Percentiles rank a stretch among this genome's conserved stretches.
These are phyloP conservation scores for Yamadazyma dushanensis DNA, from an alignment of 1,139 yeast genomes.

Conservation along the genomic window DNA sequence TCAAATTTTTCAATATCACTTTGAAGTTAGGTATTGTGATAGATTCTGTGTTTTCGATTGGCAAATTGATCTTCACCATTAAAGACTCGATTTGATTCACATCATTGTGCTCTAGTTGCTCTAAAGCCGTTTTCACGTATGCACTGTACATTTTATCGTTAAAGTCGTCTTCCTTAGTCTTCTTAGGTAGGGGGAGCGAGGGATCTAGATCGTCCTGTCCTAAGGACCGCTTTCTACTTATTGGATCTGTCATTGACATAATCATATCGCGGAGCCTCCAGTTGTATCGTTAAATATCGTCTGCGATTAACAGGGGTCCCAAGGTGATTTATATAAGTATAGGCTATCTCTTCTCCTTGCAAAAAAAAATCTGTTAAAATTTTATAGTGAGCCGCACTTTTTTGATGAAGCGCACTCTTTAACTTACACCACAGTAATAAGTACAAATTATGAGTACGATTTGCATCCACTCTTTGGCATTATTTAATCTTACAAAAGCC, in stretches of 20 bases:
- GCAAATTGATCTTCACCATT: constrained; percentile 37
- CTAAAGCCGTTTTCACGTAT: constrained; percentile 67
- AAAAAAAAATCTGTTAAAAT: constrained; percentile 7
- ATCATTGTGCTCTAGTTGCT: constrained; percentile 61
- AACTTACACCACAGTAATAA: not conserved
- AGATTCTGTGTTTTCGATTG: constrained; percentile 33
- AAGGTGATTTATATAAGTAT: too few species aligned
- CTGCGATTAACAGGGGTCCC: too few species aligned
- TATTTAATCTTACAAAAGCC: constrained; percentile 25
- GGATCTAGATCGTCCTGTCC: constrained; percentile 2
- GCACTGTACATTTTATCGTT: constrained; percentile 59
- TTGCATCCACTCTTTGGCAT: constrained; percentile 25
- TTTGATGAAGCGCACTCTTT: not conserved
- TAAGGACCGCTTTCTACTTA: constrained; percentile 25
- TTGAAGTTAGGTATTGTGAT: constrained; percentile 35
- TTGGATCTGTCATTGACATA: constrained; percentile 33
- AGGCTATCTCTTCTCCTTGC: constrained; percentile 13
- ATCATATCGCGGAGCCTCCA: constrained; percentile 22
- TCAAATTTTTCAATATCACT: constrained; percentile 35
- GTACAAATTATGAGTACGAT: constrained; percentile 1
- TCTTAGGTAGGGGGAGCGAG: constrained; percentile 7
- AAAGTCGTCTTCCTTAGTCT: constrained; percentile 15
- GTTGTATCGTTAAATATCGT: too few species aligned
- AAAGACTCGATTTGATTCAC: constrained; percentile 35
- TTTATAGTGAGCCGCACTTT: constrained; percentile 16